Conservation (phyloP, 2,329 filamentous ascomycete genomes). For the Cadophora gregata region DNA sequence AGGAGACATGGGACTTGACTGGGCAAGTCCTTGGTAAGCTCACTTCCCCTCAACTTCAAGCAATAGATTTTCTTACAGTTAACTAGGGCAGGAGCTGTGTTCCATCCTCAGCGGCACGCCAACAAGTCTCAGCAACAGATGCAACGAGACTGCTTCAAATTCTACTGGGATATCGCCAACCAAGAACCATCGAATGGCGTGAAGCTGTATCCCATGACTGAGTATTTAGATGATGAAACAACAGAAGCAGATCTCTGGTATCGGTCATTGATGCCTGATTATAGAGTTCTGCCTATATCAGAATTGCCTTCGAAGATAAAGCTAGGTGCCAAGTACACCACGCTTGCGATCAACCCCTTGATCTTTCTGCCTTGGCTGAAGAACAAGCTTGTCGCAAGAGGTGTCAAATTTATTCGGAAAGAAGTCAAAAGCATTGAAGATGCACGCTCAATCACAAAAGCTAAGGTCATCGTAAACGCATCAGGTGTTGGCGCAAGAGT, state of each 20-base stretch:
- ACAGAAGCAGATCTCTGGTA: conserved; percentile 36
- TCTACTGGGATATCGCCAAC: conserved; percentile 34
- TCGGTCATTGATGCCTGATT: conserved; percentile 35
- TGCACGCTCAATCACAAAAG: conserved; percentile 21
- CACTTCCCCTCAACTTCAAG: neutral
- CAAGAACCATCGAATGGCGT: conserved; percentile 35
- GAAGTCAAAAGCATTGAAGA: conserved; percentile 30
- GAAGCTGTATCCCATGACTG: conserved; percentile 36
- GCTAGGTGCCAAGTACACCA: conserved; percentile 35
- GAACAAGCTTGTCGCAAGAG: conserved; percentile 25
- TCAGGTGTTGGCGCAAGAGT: conserved; percentile 35
- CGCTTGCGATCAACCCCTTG: conserved; percentile 37
- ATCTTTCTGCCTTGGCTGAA: conserved; percentile 37
- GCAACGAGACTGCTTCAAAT: conserved; percentile 36
- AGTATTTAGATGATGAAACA: conserved; percentile 34
- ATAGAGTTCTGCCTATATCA: conserved; percentile 22
- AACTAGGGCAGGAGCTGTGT: conserved; percentile 39
- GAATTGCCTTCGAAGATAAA: conserved; percentile 31
- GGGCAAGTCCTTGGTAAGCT: conserved; percentile 40
- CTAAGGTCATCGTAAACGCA: conserved; percentile 37
- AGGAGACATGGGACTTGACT: conserved; percentile 36
- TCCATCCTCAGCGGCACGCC: conserved; percentile 36
- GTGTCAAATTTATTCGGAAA: conserved; percentile 35
- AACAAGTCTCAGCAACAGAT: conserved; percentile 30
- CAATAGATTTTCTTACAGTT: neutral